phyloP scores from a whole-genome alignment of 208 protist species.

The Wallacemonas sp. region DNA sequence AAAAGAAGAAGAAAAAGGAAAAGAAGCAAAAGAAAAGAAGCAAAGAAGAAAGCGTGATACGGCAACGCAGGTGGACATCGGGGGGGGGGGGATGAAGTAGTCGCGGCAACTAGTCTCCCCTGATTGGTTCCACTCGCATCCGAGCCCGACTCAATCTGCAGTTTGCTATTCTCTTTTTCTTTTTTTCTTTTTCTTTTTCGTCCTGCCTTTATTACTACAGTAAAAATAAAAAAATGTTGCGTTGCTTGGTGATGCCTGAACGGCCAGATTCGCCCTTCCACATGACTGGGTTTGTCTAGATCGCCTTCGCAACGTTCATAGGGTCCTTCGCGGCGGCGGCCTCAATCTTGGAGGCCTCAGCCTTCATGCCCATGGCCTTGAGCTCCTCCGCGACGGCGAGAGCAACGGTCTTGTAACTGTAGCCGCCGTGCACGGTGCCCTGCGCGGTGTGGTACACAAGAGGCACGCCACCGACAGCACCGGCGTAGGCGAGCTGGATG shows the following conservation, averaged over 20 bases:
- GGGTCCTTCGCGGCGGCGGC: constrained; percentile 62
- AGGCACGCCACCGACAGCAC: constrained; percentile 61
- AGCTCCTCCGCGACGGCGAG: constrained; percentile 68
- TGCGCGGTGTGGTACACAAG: constrained; percentile 61
- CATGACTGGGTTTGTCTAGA: constrained; percentile 28
- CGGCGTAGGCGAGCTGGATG: constrained; percentile 70
- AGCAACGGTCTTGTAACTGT: constrained; percentile 79
- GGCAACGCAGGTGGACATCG: too few species aligned
- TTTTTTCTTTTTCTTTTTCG: constrained; percentile 10
- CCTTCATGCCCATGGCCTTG: constrained; percentile 54
- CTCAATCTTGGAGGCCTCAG: constrained; percentile 70
- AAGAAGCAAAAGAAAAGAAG: constrained; percentile 19
- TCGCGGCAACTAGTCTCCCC: too few species aligned
- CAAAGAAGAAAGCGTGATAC: constrained; percentile 8
- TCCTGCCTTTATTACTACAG: constrained; percentile 2
- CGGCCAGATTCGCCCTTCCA: too few species aligned
- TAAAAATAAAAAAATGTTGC: constrained; percentile 10
- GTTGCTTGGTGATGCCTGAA: too few species aligned
- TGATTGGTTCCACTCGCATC: too few species aligned
- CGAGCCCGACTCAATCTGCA: too few species aligned
- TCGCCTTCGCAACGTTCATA: constrained; percentile 33
- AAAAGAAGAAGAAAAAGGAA: constrained; percentile 12
- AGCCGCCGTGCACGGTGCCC: constrained; percentile 54
- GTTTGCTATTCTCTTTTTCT: not conserved
- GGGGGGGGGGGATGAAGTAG: too few species aligned